phyloP scores from a whole-genome alignment of 192 early-diverging fungal species.

The Entomortierella lignicola region DNA sequence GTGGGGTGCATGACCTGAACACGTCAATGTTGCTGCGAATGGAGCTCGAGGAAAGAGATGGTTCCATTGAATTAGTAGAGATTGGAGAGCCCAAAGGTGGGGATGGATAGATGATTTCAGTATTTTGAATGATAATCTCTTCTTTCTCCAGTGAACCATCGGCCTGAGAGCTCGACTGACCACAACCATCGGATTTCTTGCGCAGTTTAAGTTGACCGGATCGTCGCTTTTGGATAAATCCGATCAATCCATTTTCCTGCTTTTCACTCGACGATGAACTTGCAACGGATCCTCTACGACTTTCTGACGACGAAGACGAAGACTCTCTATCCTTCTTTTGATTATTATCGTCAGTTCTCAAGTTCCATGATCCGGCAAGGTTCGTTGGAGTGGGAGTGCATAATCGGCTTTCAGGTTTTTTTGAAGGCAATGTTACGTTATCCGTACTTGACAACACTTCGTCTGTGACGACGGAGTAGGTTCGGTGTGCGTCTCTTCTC shows the following conservation, averaged over 20 bases:
- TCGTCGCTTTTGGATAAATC: constrained; percentile 18
- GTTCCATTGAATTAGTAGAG: neutral
- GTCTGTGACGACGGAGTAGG: constrained; percentile 29
- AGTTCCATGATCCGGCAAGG: neutral
- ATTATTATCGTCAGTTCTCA: neutral
- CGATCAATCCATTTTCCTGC: constrained; percentile 12
- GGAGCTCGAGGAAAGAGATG: neutral
- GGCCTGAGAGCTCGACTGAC: neutral
- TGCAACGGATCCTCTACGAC: constrained; percentile 19
- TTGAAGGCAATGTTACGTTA: constrained; percentile 4
- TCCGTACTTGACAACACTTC: constrained; percentile 28
- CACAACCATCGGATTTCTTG: neutral
- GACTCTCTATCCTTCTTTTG: neutral
- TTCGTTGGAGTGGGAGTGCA: constrained; percentile 1
- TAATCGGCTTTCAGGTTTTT: neutral
- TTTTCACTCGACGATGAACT: constrained; percentile 15
- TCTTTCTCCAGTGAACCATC: constrained; percentile 1
- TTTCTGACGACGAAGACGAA: neutral
- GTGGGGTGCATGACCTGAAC: constrained; percentile 8
- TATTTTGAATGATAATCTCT: constrained; percentile 2
- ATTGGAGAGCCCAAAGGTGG: neutral
- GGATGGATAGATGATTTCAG: neutral
- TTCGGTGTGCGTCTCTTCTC: constrained; percentile 4
- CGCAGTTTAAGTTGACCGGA: neutral
- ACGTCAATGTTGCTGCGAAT: neutral